phyloP scores from a whole-genome alignment of 2,329 filamentous ascomycete species.

The Chrysosporium keratinophilum region DNA sequence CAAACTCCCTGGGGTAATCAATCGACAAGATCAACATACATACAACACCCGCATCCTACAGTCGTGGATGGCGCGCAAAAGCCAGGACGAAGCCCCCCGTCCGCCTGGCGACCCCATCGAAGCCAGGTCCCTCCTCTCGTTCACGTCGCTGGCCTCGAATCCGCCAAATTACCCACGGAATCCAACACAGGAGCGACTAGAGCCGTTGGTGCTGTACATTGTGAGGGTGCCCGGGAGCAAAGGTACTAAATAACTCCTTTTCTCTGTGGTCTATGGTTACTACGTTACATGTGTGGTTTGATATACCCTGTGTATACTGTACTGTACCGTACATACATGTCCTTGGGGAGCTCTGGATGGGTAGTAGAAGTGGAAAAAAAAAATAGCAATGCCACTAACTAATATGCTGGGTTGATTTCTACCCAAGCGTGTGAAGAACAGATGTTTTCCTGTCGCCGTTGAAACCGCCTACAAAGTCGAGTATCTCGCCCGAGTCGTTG shows the following conservation, averaged over 20 bases:
- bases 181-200: constrained; percentile 56
- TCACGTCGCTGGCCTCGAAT: constrained; percentile 73
- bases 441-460: constrained; percentile 87
- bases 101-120: constrained; percentile 42
- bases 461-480: constrained; percentile 71
- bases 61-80: constrained; percentile 3
- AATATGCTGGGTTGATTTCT: constrained; percentile 5
- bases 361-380: constrained; percentile 10
- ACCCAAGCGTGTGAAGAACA: constrained; percentile 29
- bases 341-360: constrained; percentile 1
- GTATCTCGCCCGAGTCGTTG: constrained; percentile 79
- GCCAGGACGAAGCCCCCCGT: constrained; percentile 1
- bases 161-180: constrained; percentile 78
- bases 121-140: constrained; percentile 68
- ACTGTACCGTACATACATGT: neutral
- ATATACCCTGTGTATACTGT: too few species aligned
- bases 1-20: too few species aligned
- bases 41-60: neutral
- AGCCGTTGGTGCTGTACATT: constrained; percentile 78
- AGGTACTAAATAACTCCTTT: constrained; percentile 42
- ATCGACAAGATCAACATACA: neutral
- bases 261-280: too few species aligned
- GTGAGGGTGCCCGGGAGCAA: constrained; percentile 82
- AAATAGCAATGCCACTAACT: neutral
- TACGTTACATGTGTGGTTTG: too few species aligned